Conservation (phyloP, 2,329 filamentous ascomycete genomes). For the Aspergillus uvarum region DNA sequence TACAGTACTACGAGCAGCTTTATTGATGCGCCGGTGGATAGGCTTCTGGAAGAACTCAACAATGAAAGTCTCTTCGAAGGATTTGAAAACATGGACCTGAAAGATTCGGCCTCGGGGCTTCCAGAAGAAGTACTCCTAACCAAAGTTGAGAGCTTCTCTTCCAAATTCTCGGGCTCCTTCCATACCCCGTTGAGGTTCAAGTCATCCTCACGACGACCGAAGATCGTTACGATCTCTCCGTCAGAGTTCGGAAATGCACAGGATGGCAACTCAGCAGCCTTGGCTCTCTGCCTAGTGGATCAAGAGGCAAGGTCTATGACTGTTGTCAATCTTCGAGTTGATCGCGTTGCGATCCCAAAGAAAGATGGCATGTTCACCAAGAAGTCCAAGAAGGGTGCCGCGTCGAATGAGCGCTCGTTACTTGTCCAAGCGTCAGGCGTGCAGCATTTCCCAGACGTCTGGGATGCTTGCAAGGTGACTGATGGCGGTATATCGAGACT, state of each 20-base stretch:
- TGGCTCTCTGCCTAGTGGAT: slow-evolving; percentile 67
- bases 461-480: slow-evolving; percentile 69
- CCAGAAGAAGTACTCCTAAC: slow-evolving; percentile 70
- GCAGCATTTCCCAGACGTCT: slow-evolving; percentile 64
- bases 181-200: slow-evolving; percentile 27
- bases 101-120: slow-evolving; percentile 70
- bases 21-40: slow-evolving; percentile 67
- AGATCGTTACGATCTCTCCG: slow-evolving; percentile 65
- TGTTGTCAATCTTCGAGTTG: slow-evolving; percentile 63
- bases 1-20: slow-evolving; percentile 59
- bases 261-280: slow-evolving; percentile 31
- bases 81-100: slow-evolving; percentile 69
- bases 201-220: slow-evolving; percentile 30
- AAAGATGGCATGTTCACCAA: slow-evolving; percentile 27
- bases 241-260: slow-evolving; percentile 34
- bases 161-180: slow-evolving; percentile 43
- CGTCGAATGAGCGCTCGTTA: slow-evolving; percentile 25
- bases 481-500: slow-evolving; percentile 69
- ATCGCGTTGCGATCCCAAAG: slow-evolving; percentile 38
- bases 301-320: slow-evolving; percentile 65
- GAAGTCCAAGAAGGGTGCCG: slow-evolving; percentile 25
- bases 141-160: slow-evolving; percentile 68
- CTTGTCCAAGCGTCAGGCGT: slow-evolving; percentile 46
- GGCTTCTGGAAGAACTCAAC: slow-evolving; percentile 66
- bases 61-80: slow-evolving; percentile 64